Evolutionary conservation across 2,329 filamentous ascomycete genomes (phyloP).

Genomic region (Moelleriella libera): DNA sequence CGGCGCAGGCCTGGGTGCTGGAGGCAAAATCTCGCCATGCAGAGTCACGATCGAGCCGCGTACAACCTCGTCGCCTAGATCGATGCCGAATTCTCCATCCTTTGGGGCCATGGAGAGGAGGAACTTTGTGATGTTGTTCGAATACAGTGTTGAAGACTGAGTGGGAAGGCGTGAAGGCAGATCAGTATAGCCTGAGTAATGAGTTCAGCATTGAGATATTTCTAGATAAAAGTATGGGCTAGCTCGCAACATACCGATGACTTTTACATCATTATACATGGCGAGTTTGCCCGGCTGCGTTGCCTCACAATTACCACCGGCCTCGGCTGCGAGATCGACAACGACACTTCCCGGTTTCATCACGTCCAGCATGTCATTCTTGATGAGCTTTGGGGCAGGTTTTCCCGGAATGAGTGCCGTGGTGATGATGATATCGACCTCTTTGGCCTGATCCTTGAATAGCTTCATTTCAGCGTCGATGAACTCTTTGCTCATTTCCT

Average conservation of each 20-base stretch:
- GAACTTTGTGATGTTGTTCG: constrained; percentile 87
- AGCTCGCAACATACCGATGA: constrained; percentile 49
- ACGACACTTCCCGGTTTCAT: constrained; percentile 88
- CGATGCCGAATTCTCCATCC: constrained; percentile 66
- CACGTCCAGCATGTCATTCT: constrained; percentile 60
- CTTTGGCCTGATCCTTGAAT: constrained; percentile 73
- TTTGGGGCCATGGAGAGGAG: constrained; percentile 68
- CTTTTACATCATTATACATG: constrained; percentile 63
- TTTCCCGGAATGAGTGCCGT: constrained; percentile 82
- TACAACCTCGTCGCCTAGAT: constrained; percentile 73
- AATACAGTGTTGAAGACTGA: constrained; percentile 80
- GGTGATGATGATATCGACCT: constrained; percentile 86
- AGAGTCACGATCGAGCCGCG: constrained; percentile 72
- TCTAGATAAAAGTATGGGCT: background rate
- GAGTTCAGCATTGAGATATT: background rate
- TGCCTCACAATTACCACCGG: constrained; percentile 76
- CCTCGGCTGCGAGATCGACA: constrained; percentile 78
- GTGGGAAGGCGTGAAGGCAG: constrained; percentile 75
- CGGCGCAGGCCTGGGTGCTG: constrained; percentile 53
- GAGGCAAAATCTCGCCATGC: constrained; percentile 61
- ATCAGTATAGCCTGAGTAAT: constrained; percentile 58
- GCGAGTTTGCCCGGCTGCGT: constrained; percentile 60
- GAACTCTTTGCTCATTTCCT: constrained; percentile 90
- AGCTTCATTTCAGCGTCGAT: constrained; percentile 88
- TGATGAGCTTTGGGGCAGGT: constrained; percentile 73